Evolutionary conservation across 2,329 filamentous ascomycete species (phyloP).

Genomic region (Epichloe coenophiala): DNA sequence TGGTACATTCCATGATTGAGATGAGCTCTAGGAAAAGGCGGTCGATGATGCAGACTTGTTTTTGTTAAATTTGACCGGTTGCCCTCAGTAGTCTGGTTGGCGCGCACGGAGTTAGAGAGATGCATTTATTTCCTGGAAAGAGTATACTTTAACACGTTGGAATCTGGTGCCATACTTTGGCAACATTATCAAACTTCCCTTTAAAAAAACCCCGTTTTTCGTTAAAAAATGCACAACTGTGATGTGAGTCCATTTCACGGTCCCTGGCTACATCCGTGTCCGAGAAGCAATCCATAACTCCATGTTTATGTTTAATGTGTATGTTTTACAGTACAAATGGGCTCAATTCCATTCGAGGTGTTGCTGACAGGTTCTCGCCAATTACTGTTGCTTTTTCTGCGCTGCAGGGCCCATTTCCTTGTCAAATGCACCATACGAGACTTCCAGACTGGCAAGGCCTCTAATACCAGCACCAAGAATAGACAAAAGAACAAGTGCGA

Average conservation of each 20-base stretch:
- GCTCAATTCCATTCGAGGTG: neutral
- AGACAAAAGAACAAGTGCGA: slow-evolving; percentile 54
- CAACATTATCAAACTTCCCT: neutral
- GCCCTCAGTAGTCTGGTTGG: neutral
- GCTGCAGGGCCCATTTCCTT: slow-evolving; percentile 87
- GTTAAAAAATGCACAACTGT: neutral
- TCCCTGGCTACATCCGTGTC: neutral
- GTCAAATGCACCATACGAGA: slow-evolving; percentile 89
- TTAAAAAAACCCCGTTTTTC: too few relatives aligned
- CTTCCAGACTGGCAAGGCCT: slow-evolving; percentile 67
- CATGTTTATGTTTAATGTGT: slow-evolving; percentile 3
- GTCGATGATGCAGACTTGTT: neutral
- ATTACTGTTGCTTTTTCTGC: slow-evolving; percentile 56
- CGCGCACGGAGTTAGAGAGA: neutral
- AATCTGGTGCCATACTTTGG: neutral
- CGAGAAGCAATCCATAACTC: slow-evolving; percentile 8
- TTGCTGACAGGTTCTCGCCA: neutral
- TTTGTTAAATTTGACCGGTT: neutral
- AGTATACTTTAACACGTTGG: neutral
- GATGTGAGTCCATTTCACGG: neutral
- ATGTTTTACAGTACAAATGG: slow-evolving; percentile 6
- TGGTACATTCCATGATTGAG: neutral
- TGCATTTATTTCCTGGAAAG: neutral
- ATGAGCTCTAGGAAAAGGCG: neutral
- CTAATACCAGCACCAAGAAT: slow-evolving; percentile 69